phyloP scores from a whole-genome alignment of 1,284 basidiomycete genomes.

The Apiotrichum akiyoshidainum region DNA sequence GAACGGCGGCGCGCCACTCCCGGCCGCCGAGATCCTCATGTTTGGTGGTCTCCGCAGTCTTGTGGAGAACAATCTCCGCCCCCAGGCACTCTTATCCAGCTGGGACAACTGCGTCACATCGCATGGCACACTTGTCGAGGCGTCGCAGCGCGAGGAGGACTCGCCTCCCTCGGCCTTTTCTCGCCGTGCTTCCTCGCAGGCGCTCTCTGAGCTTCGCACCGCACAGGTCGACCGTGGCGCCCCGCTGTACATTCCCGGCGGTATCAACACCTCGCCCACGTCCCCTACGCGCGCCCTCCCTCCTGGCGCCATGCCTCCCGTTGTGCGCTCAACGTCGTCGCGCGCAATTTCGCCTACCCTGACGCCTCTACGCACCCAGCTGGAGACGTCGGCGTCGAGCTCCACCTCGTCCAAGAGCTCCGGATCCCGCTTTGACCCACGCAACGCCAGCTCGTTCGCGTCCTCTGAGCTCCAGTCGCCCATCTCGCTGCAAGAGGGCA shows the following conservation, averaged over 20 bases:
- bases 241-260: neutral
- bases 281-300: slow-evolving; percentile 2
- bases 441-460: too few species aligned
- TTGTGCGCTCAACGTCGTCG: too few species aligned
- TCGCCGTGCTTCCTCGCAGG: slow-evolving; percentile 9
- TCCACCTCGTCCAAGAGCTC: too few species aligned
- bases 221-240: neutral
- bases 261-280: neutral
- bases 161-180: slow-evolving; percentile 11
- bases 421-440: too few species aligned
- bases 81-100: slow-evolving; percentile 29
- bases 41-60: slow-evolving; percentile 37
- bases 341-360: too few species aligned
- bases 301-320: neutral
- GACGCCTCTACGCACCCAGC: too few species aligned
- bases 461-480: neutral
- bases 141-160: neutral
- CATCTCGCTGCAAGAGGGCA: neutral
- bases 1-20: slow-evolving; percentile 1
- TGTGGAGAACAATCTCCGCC: slow-evolving; percentile 4
- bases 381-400: too few species aligned
- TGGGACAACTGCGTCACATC: slow-evolving; percentile 31
- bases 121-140: slow-evolving; percentile 20
- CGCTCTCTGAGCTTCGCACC: slow-evolving; percentile 12
- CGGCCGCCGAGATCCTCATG: slow-evolving; percentile 32